A percentile compares a stretch with the other conserved stretches of the same genome.
Evolutionary conservation across 352 stramenopile species (phyloP).

Genomic region (Phytophthora pini): DNA sequence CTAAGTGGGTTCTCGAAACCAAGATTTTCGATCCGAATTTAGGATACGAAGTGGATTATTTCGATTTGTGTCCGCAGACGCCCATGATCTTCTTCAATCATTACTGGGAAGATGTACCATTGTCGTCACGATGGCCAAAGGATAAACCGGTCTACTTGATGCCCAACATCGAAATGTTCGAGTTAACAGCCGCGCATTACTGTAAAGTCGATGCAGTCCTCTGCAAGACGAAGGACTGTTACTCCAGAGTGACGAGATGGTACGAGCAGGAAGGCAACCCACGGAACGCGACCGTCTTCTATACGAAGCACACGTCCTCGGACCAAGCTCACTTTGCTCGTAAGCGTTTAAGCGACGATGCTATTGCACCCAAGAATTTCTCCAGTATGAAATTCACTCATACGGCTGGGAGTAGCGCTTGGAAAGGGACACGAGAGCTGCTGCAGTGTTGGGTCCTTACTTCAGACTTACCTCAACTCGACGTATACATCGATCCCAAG

Average conservation of each 20-base stretch:
- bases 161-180: conserved; percentile 66
- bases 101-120: conserved; percentile 47
- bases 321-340: conserved; percentile 40
- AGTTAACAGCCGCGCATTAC: conserved; percentile 53
- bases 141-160: conserved; percentile 56
- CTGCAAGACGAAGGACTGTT: conserved; percentile 63
- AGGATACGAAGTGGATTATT: conserved; percentile 45
- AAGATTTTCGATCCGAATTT: conserved; percentile 33
- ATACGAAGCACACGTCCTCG: conserved; percentile 60
- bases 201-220: conserved; percentile 60
- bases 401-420: conserved; percentile 50
- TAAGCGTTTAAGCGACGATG: conserved; percentile 19
- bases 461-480: conserved; percentile 49
- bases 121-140: conserved; percentile 27
- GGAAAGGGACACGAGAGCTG: conserved; percentile 57
- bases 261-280: conserved; percentile 57
- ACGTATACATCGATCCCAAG: conserved; percentile 39
- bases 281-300: conserved; percentile 41
- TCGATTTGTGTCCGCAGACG: conserved; percentile 58
- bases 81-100: conserved; percentile 69
- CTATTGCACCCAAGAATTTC: conserved; percentile 49
- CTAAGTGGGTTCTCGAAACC: conserved; percentile 36
- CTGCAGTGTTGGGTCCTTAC: conserved; percentile 58
- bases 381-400: conserved; percentile 51
- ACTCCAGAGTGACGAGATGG: conserved; percentile 46